These are phyloP conservation scores for Lachnellula cervina DNA, from an alignment of 2,329 filamentous ascomycete species.

Conservation along the genomic window DNA sequence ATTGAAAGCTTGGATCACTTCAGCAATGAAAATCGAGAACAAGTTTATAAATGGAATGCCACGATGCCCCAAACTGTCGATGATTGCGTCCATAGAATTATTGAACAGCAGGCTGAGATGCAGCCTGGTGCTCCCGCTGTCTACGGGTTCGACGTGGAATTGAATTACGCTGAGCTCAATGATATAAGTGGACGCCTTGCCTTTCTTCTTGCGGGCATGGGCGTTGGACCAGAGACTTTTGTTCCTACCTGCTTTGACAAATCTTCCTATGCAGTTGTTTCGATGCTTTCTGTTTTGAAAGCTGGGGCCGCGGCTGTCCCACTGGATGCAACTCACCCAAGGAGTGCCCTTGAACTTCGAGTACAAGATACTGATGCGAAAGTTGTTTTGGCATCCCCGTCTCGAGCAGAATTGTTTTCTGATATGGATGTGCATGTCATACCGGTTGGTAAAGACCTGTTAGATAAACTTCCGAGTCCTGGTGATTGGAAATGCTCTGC, in stretches of 20 bases:
- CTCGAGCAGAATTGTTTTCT: not conserved
- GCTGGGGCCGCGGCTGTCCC: slow-evolving; percentile 25
- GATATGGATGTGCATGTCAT: slow-evolving; percentile 1
- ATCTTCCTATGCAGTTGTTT: slow-evolving; percentile 22
- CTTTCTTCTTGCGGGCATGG: slow-evolving; percentile 8
- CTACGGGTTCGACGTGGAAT: slow-evolving; percentile 30
- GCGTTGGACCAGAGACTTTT: slow-evolving; percentile 13
- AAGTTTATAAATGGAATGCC: slow-evolving; percentile 6
- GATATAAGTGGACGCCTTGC: slow-evolving; percentile 14
- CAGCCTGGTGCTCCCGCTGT: slow-evolving; percentile 4
- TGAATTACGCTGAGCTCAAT: slow-evolving; percentile 18
- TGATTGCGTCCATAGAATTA: slow-evolving; percentile 5
- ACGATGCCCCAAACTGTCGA: not conserved
- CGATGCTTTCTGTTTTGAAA: slow-evolving; percentile 24
- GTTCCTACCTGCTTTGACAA: slow-evolving; percentile 28
- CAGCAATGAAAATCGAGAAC: slow-evolving; percentile 1
- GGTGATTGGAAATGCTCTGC: not conserved
- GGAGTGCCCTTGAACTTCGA: slow-evolving; percentile 5
- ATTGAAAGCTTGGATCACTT: slow-evolving; percentile 4
- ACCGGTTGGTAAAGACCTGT: not conserved
- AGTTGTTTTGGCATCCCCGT: slow-evolving; percentile 1
- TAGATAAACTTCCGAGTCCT: not conserved
- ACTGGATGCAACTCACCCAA: slow-evolving; percentile 31
- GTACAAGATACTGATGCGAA: slow-evolving; percentile 1
- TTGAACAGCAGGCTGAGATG: not conserved